A percentile compares a stretch with the other conserved stretches of the same genome.
These are phyloP conservation scores for Boletus reticulatus DNA, from an alignment of 768 basidiomycete species.

Conservation along the genomic window DNA sequence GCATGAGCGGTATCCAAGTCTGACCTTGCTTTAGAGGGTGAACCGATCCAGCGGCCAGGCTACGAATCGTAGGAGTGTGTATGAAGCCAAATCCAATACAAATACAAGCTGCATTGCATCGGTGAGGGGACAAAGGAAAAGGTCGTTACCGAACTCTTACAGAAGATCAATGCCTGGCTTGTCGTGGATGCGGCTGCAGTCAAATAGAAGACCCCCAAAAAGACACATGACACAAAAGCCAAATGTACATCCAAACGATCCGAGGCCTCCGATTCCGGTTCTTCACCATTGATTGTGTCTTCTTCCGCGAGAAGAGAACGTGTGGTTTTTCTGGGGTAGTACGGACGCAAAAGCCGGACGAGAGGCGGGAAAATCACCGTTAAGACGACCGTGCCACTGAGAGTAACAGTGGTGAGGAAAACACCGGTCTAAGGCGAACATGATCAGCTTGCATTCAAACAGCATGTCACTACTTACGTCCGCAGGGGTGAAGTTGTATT, in stretches of 20 bases:
- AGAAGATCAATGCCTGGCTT: slow-evolving; percentile 3
- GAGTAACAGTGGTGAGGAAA: slow-evolving; percentile 15
- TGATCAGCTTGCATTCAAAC: neutral
- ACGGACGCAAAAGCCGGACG: slow-evolving; percentile 23
- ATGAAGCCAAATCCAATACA: slow-evolving; percentile 14
- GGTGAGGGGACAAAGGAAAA: neutral
- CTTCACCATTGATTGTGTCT: neutral
- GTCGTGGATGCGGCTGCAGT: slow-evolving; percentile 14
- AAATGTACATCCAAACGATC: slow-evolving; percentile 33
- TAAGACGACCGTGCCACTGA: slow-evolving; percentile 15
- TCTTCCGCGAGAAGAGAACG: neutral
- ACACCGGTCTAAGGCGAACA: slow-evolving; percentile 25
- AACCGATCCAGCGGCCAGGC: slow-evolving; percentile 28
- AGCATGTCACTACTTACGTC: slow-evolving; percentile 12
- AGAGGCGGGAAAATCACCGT: slow-evolving; percentile 20
- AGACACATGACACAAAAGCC: slow-evolving; percentile 18
- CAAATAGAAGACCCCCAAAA: slow-evolving; percentile 12
- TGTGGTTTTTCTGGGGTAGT: slow-evolving; percentile 11
- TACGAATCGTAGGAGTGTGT: slow-evolving; percentile 21
- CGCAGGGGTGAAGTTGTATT: slow-evolving; percentile 27
- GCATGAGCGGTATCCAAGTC: no score
- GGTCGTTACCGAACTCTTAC: slow-evolving; percentile 1
- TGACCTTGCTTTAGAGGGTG: slow-evolving; percentile 28
- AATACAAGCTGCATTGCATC: slow-evolving; percentile 10
- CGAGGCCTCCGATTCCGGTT: slow-evolving; percentile 7